Conservation (phyloP, 441 rosid species). For the Pelargonium cotyledonis region DNA sequence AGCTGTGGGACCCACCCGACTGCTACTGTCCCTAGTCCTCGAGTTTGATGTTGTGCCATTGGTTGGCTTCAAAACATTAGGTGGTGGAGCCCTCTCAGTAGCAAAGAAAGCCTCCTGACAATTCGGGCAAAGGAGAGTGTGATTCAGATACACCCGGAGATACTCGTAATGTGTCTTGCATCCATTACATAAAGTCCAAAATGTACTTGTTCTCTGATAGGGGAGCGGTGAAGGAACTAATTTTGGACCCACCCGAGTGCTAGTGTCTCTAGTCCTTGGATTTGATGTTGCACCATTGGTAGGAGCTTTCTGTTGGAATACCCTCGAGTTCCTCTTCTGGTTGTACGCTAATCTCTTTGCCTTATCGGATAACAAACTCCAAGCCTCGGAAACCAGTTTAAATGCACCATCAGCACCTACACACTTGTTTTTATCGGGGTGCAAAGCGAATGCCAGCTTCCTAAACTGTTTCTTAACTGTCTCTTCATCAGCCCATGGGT, state of each 20-base stretch:
- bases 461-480: constrained; percentile 60
- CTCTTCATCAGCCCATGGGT: constrained; percentile 64
- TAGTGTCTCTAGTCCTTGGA: constrained; percentile 29
- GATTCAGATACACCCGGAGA: constrained; percentile 63
- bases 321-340: constrained; percentile 34
- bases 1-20: constrained; percentile 47
- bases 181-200: constrained; percentile 76
- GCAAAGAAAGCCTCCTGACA: constrained; percentile 68
- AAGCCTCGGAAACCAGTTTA: constrained; percentile 72
- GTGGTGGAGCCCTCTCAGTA: constrained; percentile 55
- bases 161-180: constrained; percentile 83
- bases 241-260: not conserved
- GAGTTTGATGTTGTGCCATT: constrained; percentile 30
- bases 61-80: constrained; percentile 26
- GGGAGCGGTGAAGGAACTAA: constrained; percentile 21
- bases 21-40: constrained; percentile 40
- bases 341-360: constrained; percentile 52
- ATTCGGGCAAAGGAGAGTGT: constrained; percentile 69
- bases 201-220: constrained; percentile 44
- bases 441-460: constrained; percentile 69
- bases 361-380: constrained; percentile 73
- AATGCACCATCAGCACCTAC: constrained; percentile 86
- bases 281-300: constrained; percentile 24
- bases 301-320: constrained; percentile 30
- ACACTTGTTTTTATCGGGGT: constrained; percentile 90